These are phyloP conservation scores for Morella rubra DNA, from an alignment of 306 rosid genomes.

Conservation along the genomic window DNA sequence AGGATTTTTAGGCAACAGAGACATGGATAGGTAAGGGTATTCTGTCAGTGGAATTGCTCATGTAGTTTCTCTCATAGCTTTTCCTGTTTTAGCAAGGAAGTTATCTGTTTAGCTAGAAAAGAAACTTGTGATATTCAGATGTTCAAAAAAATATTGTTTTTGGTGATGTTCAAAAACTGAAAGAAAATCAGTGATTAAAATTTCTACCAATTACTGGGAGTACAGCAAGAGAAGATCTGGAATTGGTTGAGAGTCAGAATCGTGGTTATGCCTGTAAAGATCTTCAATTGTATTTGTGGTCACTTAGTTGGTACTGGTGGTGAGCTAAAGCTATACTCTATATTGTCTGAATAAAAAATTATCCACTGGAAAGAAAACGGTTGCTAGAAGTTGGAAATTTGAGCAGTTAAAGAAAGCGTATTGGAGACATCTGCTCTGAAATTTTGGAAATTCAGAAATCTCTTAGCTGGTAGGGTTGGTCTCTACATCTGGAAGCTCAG, in stretches of 20 bases:
- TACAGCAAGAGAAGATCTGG: not conserved
- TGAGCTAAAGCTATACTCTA: not conserved
- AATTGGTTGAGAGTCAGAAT: not conserved
- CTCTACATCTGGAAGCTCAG: not conserved
- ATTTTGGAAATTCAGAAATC: not conserved
- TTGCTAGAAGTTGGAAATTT: not conserved
- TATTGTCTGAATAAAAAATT: not conserved
- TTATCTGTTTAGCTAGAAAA: not conserved
- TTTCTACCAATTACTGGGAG: not conserved
- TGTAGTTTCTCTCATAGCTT: conserved; percentile 7
- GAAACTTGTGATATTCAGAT: not conserved
- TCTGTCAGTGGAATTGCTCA: conserved; percentile 5
- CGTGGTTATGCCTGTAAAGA: not conserved
- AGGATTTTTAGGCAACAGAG: conserved; percentile 74
- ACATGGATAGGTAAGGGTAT: conserved; percentile 59
- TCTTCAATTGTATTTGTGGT: not conserved
- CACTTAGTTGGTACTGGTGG: not conserved
- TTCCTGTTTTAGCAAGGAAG: not conserved
- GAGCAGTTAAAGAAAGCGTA: not conserved
- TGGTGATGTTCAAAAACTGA: not conserved
- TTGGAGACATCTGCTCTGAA: not conserved
- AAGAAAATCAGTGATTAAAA: not conserved
- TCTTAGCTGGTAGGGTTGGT: not conserved
- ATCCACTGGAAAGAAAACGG: not conserved
- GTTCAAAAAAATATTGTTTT: not conserved